phyloP scores from a whole-genome alignment of 179 eudicot species.

The Dionaea muscipula region DNA sequence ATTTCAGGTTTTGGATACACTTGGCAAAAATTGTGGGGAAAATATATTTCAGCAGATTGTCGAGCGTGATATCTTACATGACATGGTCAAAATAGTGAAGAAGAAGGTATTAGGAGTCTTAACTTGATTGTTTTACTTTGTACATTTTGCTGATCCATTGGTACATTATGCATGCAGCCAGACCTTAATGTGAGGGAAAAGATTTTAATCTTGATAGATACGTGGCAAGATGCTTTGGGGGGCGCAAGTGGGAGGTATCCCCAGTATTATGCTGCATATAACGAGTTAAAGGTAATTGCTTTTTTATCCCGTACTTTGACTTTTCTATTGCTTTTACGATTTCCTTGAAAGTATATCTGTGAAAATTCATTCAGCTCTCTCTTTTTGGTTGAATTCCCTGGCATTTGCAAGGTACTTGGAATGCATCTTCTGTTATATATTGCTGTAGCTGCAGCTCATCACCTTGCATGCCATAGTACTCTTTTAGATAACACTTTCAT shows the following conservation, averaged over 20 bases:
- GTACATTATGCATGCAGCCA: conserved; percentile 45
- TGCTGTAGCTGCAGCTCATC: too few relatives aligned
- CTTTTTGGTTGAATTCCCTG: background rate
- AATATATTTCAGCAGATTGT: conserved; percentile 58
- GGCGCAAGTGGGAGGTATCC: conserved; percentile 71
- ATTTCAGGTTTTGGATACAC: conserved; percentile 72
- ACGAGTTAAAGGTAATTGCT: conserved; percentile 67
- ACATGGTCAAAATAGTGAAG: conserved; percentile 89
- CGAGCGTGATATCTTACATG: conserved; percentile 88
- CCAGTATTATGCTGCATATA: conserved; percentile 71
- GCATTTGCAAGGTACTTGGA: too few relatives aligned
- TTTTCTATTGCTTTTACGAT: background rate
- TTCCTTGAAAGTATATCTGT: background rate
- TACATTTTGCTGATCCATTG: conserved; percentile 1
- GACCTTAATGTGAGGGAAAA: conserved; percentile 77
- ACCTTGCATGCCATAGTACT: too few relatives aligned
- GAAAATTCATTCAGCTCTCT: background rate
- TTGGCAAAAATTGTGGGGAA: conserved; percentile 88
- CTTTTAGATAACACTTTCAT: too few relatives aligned
- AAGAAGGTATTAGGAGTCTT: conserved; percentile 47
- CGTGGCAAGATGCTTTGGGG: conserved; percentile 95
- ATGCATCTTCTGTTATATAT: too few relatives aligned
- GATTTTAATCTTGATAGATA: conserved; percentile 65
- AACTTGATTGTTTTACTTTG: background rate
- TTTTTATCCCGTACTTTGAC: background rate